phyloP scores from a whole-genome alignment of 2,329 filamentous ascomycete genomes.

The Verticillium zaregamsianum region DNA sequence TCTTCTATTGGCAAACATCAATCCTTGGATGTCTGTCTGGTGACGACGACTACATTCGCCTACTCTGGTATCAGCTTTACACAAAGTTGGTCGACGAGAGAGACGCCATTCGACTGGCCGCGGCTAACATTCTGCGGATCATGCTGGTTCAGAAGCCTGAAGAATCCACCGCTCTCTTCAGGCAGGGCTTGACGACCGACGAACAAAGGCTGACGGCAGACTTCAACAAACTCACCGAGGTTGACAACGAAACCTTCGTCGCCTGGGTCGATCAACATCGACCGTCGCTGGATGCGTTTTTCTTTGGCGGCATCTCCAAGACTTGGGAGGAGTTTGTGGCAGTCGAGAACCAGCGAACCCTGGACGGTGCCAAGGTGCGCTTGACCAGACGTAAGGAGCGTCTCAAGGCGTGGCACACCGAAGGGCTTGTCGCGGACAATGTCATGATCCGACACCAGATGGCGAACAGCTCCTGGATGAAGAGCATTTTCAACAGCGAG shows the following conservation, averaged over 20 bases:
- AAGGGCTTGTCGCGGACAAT: conserved; percentile 65
- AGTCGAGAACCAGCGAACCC: conserved; percentile 74
- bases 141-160: conserved; percentile 89
- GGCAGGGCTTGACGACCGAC: conserved; percentile 64
- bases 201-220: conserved; percentile 69
- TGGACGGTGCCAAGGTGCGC: conserved; percentile 68
- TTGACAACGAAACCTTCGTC: conserved; percentile 86
- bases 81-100: conserved; percentile 74
- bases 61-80: conserved; percentile 92
- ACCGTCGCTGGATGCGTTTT: conserved; percentile 72
- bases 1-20: conserved; percentile 94
- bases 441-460: conserved; percentile 78
- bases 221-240: conserved; percentile 78
- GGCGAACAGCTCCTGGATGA: conserved; percentile 86
- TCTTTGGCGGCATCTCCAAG: conserved; percentile 76
- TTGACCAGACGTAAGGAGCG: conserved; percentile 75
- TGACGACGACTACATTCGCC: conserved; percentile 76
- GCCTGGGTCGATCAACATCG: conserved; percentile 83
- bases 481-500: conserved; percentile 91
- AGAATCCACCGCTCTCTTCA: conserved; percentile 71
- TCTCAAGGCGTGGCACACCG: conserved; percentile 72
- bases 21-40: conserved; percentile 73
- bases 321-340: conserved; percentile 85
- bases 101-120: conserved; percentile 64
- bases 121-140: conserved; percentile 85